Evolutionary conservation across 2,329 filamentous ascomycete genomes (phyloP).

Genomic region (Tolypocladium paradoxum): DNA sequence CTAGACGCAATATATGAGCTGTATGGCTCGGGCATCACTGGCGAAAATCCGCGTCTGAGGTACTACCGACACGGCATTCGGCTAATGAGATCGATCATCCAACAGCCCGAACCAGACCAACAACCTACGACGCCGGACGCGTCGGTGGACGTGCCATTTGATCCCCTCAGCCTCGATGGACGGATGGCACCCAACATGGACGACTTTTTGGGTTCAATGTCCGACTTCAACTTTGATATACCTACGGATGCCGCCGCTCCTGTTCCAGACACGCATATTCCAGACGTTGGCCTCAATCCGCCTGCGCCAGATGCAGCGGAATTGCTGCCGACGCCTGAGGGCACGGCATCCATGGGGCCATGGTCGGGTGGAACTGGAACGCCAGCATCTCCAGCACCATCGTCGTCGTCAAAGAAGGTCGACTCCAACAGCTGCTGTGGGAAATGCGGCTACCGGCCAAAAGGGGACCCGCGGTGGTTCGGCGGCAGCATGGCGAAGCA

Average conservation of each 20-base stretch:
- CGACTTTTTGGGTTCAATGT: conserved; percentile 10
- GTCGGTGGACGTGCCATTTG: background rate
- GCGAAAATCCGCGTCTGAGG: conserved; percentile 19
- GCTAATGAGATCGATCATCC: conserved; percentile 29
- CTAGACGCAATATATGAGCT: conserved; percentile 32
- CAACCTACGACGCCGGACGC: background rate
- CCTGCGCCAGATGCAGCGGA: background rate
- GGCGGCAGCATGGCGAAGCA: conserved; percentile 49
- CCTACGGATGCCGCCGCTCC: background rate
- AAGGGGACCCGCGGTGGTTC: conserved; percentile 47
- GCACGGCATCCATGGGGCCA: background rate
- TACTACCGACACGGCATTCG: conserved; percentile 32
- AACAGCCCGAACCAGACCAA: conserved; percentile 2
- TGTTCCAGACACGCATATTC: background rate
- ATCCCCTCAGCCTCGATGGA: background rate
- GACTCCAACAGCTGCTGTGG: conserved; percentile 37
- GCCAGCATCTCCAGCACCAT: background rate
- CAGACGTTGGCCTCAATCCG: conserved; percentile 7
- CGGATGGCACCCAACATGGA: conserved; percentile 3
- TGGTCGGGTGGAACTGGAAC: background rate
- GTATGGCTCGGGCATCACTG: background rate
- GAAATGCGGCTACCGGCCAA: conserved; percentile 43
- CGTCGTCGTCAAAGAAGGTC: conserved; percentile 10
- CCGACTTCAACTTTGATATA: conserved; percentile 9
- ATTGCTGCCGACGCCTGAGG: conserved; percentile 1